Evolutionary conservation across 2,329 filamentous ascomycete species (phyloP).

Genomic region (Monilinia vaccinii-corymbosi): DNA sequence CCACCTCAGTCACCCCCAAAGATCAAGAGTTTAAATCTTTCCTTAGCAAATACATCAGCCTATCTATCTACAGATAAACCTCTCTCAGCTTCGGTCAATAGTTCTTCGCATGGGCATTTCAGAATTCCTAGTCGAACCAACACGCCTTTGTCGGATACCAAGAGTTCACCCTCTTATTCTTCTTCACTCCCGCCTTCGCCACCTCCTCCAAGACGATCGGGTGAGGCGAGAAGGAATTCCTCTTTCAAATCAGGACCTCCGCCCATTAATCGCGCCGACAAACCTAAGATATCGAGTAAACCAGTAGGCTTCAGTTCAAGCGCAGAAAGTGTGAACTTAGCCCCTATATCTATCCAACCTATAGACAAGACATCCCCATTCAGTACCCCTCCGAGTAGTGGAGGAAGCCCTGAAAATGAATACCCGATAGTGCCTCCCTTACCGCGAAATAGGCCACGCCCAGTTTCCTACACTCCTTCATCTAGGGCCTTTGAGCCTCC

Average conservation of each 20-base stretch:
- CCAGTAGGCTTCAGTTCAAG: conserved; percentile 25
- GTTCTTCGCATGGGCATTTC: conserved; percentile 35
- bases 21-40: conserved; percentile 19
- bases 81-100: conserved; percentile 33
- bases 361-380: conserved; percentile 59
- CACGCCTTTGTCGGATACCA: conserved; percentile 41
- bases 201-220: conserved; percentile 54
- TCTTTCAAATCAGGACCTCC: conserved; percentile 46
- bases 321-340: conserved; percentile 27
- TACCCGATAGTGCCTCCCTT: conserved; percentile 39
- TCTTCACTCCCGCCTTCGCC: conserved; percentile 50
- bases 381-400: conserved; percentile 72
- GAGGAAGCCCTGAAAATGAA: conserved; percentile 46
- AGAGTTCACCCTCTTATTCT: conserved; percentile 39
- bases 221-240: conserved; percentile 43
- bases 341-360: conserved; percentile 14
- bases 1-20: conserved; percentile 63
- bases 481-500: conserved; percentile 40
- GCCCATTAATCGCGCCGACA: conserved; percentile 71
- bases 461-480: conserved; percentile 35
- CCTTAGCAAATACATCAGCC: conserved; percentile 18
- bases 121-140: conserved; percentile 47
- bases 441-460: conserved; percentile 41
- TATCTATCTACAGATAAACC: conserved; percentile 24
- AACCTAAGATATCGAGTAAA: conserved; percentile 51